Evolutionary conservation across 257 asterid genomes (phyloP), one percentile per base, ranked within the genome.

Genomic region (Scutellaria galericulata): DNA sequence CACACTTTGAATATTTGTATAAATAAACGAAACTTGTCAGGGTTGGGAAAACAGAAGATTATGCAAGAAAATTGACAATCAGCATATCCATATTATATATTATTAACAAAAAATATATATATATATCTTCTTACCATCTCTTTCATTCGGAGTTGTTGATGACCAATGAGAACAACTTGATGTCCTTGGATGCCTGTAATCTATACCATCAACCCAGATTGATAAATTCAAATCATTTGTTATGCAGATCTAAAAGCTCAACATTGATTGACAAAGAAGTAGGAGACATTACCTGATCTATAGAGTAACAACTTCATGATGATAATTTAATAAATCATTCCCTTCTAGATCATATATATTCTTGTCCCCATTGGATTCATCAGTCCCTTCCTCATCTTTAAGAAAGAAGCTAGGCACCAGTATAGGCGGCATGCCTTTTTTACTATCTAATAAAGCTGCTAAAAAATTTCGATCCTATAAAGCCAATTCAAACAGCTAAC

Each of bases 401-500:
- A 95, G 52, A 58, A 95, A 96, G 87, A 92, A 95, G 69, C 98
- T n/a, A n/a, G n/a, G n/a, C 99, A 76, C 99, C 99, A 27, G 98
- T 92, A 81, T 87, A 95, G 78, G 99, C 97, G 71, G 97, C 98
- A 80, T 92, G 99, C 80, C 99, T 81, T 80, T 87, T 92, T 76
- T 88, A 80, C 91, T 88, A 79, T 92, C 99, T 63, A 85, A 83
- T 68, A 95, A 83, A 70, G 98, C 99, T 66, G 96, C 96, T 80
- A 92, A 85, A 79, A 95, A 82, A 68, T 90, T 95, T 14, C 98
- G 97, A 83, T 95, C 97, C 99, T 95, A 88, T 64, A 69, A 72
- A 84, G 61, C 64, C n/a, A n/a, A n/a, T n/a, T n/a, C n/a, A n/a
- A n/a, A n/a, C n/a, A n/a, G n/a, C n/a, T n/a, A n/a, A n/a, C n/a